Evolutionary conservation across 139 green algal genomes (phyloP), one percentile per base, ranked within the genome.

Genomic region (Raphidocelis subcapitata): DNA sequence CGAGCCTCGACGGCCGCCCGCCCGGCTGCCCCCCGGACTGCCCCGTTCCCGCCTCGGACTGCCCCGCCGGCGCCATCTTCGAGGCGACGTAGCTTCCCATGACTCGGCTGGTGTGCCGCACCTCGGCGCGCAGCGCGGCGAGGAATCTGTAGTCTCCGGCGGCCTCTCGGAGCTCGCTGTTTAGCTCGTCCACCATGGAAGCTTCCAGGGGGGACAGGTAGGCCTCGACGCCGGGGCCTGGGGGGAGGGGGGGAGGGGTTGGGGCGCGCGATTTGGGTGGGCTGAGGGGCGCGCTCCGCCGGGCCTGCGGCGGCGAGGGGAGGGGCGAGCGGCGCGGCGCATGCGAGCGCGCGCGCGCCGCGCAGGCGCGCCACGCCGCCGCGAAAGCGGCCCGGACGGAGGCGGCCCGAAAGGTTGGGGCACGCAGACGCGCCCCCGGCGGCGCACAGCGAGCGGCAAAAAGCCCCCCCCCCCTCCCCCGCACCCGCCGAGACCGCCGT

Each of bases 61-160:
- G 41, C 62, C 28, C 44, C 62, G 59, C 14, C 67, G 36, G 31
- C 47, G 49, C 47, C 15, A 35, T 71, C 33, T 71, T 70, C 55
- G 55, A 65, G 71, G 61, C 67, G 62, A 77, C 64, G 62, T 72
- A 77, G 5, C 47, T 49, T 14, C 62, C 71, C 62, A 65, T 66
- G 62, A 35, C 36, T 18, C 60, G 67, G 62, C 71, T 77, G 33
- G 71, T 77, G 49, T 70, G 62, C 18, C 71, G 71, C 3, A 77
- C 71, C n/a, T 61, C 71, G 15, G 37, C 71, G 3, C 71, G 62
- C 51, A 77, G 37, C n/a, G 71, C 71, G 28, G 71, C 71, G n/a
- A 77, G 61, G 67, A 77, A 77, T 49, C 71, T 76, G 67, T 66
- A 77, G 49, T 77, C 71, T 20, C 33, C 46, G 5, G 71, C 47